A percentile compares a stretch with the other conserved stretches of the same genome.
phyloP scores from a whole-genome alignment of 768 basidiomycete genomes.

The Trametes cinnabarina region DNA sequence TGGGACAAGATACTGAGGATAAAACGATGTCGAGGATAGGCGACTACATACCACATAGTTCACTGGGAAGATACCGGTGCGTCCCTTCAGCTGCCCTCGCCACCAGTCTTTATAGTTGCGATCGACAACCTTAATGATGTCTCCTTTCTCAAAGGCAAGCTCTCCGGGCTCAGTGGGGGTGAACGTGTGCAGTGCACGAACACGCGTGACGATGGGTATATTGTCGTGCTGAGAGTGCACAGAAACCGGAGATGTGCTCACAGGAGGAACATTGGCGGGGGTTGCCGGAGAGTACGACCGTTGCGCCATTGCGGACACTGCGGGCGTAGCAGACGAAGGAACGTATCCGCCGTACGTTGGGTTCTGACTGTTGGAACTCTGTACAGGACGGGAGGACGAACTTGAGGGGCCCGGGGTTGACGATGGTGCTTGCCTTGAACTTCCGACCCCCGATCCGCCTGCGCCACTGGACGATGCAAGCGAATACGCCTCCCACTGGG shows the following conservation, averaged over 20 bases:
- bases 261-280: conserved; percentile 25
- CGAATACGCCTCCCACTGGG: conserved; percentile 49
- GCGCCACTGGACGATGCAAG: conserved; percentile 37
- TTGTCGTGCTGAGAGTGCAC: conserved; percentile 28
- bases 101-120: conserved; percentile 97
- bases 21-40: not conserved
- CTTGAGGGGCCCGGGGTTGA: conserved; percentile 8
- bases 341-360: conserved; percentile 54
- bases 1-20: conserved; percentile 27
- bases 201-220: conserved; percentile 63
- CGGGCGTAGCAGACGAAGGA: conserved; percentile 46
- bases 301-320: conserved; percentile 36
- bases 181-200: conserved; percentile 86
- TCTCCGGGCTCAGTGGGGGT: conserved; percentile 87
- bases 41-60: conserved; percentile 82
- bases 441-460: conserved; percentile 31
- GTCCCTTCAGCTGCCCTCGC: conserved; percentile 85
- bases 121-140: conserved; percentile 93
- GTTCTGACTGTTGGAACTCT: conserved; percentile 30
- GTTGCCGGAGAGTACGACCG: conserved; percentile 1
- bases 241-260: conserved; percentile 27
- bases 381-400: conserved; percentile 13
- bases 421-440: conserved; percentile 18
- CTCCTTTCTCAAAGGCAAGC: conserved; percentile 87
- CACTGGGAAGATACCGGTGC: conserved; percentile 94